Evolutionary conservation across 805 yeast species (phyloP), one percentile per base, ranked within the genome.

Genomic region (Kodamaea lidongshanica): DNA sequence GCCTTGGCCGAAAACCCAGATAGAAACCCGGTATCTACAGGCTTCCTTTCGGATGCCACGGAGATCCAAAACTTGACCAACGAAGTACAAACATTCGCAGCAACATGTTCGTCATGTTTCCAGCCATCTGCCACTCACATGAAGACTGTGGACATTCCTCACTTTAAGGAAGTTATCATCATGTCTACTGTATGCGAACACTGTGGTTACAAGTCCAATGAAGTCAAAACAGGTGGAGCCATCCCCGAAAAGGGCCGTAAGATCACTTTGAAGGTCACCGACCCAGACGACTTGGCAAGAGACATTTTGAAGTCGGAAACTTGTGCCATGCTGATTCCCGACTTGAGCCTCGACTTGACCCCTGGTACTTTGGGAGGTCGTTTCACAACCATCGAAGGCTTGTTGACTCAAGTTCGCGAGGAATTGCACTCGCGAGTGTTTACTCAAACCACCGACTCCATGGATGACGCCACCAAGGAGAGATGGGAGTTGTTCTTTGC

Each of bases 311-410:
- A 92, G 61, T 79, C 94, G 11, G 99, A 92, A 63, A 82, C 96
- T 9, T 89, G 97, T 64, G 80, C 87, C 4, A 52, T 92, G 60
- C 61, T 58, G 12, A 70, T 89, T 35, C 97, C 98, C 4, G 98
- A 92, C 61, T 67, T 92, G 38, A 76, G 74, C 50, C 71, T 92
- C 44, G 98, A 92, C 56, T 73, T 92, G 48, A 85, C 88, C 10
- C 88, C 95, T 23, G 98, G 99, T 37, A 92, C 99, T 3, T 67
- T 92, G 30, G 99, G 99, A 38, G 98, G 99, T 35, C 74, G 98
- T 53, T 92, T 92, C 66, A 92, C 98, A 26, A 92, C 99, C 10
- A 65, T 92, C 40, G 99, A 92, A 62, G 99, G 99, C 39, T 69
- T 92, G 33, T 61, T 92, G 44, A 69, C 75, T 25, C 96, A 92